phyloP scores from a whole-genome alignment of 1,284 basidiomycete genomes.

The Ceratobasidium theobromae region DNA sequence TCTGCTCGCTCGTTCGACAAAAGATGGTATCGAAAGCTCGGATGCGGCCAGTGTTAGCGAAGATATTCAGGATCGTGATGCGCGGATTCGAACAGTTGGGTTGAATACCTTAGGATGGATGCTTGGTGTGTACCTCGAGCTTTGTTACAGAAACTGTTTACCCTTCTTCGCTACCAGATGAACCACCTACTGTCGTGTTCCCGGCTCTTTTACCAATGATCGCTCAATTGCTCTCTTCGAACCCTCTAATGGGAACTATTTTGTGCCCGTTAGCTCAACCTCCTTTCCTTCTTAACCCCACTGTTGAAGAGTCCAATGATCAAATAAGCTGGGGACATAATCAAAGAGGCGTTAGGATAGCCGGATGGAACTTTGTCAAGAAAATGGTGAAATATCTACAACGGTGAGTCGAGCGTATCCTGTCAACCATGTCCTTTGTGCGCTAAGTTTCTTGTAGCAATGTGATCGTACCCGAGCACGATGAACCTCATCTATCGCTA shows the following conservation, averaged over 20 bases:
- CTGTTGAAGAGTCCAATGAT: conserved; percentile 44
- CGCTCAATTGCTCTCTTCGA: conserved; percentile 48
- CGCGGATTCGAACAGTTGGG: conserved; percentile 69
- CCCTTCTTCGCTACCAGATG: conserved; percentile 32
- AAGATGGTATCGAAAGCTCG: conserved; percentile 43
- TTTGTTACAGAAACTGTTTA: conserved; percentile 36
- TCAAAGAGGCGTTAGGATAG: conserved; percentile 10
- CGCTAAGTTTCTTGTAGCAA: too few species aligned
- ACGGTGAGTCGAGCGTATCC: background rate
- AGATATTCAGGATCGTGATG: conserved; percentile 57
- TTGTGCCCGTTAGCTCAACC: conserved; percentile 51
- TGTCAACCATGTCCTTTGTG: too few species aligned
- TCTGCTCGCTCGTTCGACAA: background rate
- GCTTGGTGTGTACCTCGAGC: conserved; percentile 50
- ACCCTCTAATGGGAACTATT: conserved; percentile 60
- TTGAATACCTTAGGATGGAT: conserved; percentile 69
- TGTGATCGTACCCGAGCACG: too few species aligned
- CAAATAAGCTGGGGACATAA: conserved; percentile 41
- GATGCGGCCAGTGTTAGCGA: conserved; percentile 67
- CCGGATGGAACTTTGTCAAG: conserved; percentile 21
- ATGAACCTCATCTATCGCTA: background rate
- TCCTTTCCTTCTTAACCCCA: conserved; percentile 46
- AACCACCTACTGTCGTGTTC: conserved; percentile 39
- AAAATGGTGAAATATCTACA: conserved; percentile 5
- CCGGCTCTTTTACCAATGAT: conserved; percentile 40